Conservation (phyloP, 306 rosid species). For the Ammopiptanthus mongolicus region DNA sequence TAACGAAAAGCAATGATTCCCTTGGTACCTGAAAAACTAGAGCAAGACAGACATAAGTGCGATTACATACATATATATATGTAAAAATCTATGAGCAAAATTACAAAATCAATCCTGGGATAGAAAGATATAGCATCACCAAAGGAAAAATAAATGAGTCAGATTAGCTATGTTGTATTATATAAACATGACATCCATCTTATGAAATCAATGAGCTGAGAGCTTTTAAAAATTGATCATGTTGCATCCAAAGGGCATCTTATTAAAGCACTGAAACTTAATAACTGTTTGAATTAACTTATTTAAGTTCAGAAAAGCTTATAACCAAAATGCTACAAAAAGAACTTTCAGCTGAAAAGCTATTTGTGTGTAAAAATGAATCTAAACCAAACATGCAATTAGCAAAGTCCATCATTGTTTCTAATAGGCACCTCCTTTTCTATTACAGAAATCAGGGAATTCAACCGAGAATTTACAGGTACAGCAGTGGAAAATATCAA, state of each 20-base stretch:
- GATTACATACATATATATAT: neutral
- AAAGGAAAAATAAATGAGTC: neutral
- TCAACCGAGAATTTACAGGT: neutral
- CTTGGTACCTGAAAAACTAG: slow-evolving; percentile 63
- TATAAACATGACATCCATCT: neutral
- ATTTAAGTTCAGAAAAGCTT: neutral
- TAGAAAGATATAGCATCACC: neutral
- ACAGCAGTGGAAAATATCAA: neutral
- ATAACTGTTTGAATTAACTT: too few species aligned
- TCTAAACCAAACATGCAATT: neutral
- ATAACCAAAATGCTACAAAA: neutral
- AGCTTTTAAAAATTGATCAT: neutral
- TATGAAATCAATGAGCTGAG: neutral
- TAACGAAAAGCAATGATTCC: slow-evolving; percentile 78
- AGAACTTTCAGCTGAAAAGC: neutral
- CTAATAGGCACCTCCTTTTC: neutral
- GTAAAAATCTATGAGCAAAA: neutral
- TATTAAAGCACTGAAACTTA: neutral
- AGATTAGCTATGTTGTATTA: neutral
- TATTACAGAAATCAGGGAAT: neutral
- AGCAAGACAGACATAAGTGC: neutral
- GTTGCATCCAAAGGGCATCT: neutral
- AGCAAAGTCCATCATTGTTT: neutral
- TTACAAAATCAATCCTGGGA: neutral
- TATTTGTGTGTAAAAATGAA: neutral